Percentiles rank a stretch among this genome's conserved stretches.
phyloP scores from a whole-genome alignment of 1,284 basidiomycete genomes.

The Takashimella koratensis region DNA sequence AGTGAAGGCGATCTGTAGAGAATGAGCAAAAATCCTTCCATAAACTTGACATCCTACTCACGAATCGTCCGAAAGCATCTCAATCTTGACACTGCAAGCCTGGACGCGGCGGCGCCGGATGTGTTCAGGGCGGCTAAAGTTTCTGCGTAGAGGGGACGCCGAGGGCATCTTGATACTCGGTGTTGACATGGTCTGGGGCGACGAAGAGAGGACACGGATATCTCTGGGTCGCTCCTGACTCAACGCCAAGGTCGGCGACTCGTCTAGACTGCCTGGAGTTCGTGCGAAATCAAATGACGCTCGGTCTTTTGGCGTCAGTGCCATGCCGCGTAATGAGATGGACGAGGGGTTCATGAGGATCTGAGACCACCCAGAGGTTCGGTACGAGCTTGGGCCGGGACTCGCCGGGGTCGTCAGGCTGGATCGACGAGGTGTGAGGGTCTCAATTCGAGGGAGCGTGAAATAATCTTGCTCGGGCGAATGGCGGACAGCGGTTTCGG shows the following conservation, averaged over 20 bases:
- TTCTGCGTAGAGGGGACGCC: background rate
- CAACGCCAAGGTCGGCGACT: slow-evolving; percentile 4
- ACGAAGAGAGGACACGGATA: background rate
- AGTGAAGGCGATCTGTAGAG: slow-evolving; percentile 23
- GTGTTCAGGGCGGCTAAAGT: background rate
- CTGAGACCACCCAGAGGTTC: slow-evolving; percentile 42
- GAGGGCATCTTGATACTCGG: background rate
- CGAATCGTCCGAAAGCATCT: slow-evolving; percentile 25
- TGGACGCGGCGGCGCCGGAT: slow-evolving; percentile 8
- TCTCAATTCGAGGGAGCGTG: slow-evolving; percentile 22
- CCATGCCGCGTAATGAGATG: slow-evolving; percentile 29
- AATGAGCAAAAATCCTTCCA: background rate
- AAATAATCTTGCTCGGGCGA: slow-evolving; percentile 46
- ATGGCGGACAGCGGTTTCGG: slow-evolving; percentile 18
- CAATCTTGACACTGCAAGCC: slow-evolving; percentile 24
- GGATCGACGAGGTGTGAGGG: slow-evolving; percentile 1
- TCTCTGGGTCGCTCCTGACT: slow-evolving; percentile 2
- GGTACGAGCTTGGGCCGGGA: slow-evolving; percentile 18
- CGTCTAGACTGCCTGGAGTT: slow-evolving; percentile 11
- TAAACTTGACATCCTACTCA: slow-evolving; percentile 10
- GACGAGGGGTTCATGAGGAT: slow-evolving; percentile 37
- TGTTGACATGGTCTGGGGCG: slow-evolving; percentile 6
- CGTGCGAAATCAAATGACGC: slow-evolving; percentile 30
- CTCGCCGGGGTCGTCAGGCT: slow-evolving; percentile 5
- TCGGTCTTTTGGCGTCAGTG: slow-evolving; percentile 35